phyloP scores from a whole-genome alignment of 768 basidiomycete species.

The Basidioascus undulatus region DNA sequence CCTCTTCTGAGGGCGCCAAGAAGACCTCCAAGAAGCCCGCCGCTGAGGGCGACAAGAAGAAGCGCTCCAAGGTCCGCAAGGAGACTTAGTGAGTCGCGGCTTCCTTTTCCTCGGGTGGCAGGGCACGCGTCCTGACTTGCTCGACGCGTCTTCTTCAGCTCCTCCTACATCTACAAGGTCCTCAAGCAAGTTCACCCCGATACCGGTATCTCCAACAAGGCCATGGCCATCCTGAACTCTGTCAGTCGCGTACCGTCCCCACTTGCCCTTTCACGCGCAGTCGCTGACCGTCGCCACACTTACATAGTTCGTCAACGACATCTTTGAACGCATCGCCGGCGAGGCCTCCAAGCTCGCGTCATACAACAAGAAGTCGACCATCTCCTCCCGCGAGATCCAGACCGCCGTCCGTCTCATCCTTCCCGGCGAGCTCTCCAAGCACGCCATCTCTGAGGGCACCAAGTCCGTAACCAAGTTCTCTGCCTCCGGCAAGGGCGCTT shows the following conservation, averaged over 20 bases:
- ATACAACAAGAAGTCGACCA: constrained; percentile 96
- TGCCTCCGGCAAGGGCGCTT: too few relatives aligned
- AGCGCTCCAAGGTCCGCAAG: constrained; percentile 64
- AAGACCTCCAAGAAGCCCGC: constrained; percentile 34
- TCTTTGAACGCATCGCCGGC: constrained; percentile 26
- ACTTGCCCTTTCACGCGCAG: too few relatives aligned
- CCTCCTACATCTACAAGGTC: constrained; percentile 89
- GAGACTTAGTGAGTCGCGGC: constrained; percentile 36
- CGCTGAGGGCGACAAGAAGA: constrained; percentile 55
- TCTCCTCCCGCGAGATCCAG: constrained; percentile 95
- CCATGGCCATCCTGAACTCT: constrained; percentile 90
- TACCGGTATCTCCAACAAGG: constrained; percentile 98
- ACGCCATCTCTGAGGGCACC: constrained; percentile 81
- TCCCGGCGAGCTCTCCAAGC: constrained; percentile 84
- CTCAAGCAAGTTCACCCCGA: constrained; percentile 96
- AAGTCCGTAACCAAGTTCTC: constrained; percentile 76
- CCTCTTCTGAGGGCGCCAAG: constrained; percentile 13
- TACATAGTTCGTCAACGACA: constrained; percentile 14
- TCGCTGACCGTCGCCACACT: not conserved
- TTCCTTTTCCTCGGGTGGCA: not conserved
- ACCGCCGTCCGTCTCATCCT: constrained; percentile 91
- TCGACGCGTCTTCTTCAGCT: too few relatives aligned
- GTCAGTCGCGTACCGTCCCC: too few relatives aligned
- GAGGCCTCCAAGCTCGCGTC: constrained; percentile 50
- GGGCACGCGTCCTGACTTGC: too few relatives aligned